Evolutionary conservation across 306 rosid genomes (phyloP).

Genomic region (Pterocarpus santalinus): DNA sequence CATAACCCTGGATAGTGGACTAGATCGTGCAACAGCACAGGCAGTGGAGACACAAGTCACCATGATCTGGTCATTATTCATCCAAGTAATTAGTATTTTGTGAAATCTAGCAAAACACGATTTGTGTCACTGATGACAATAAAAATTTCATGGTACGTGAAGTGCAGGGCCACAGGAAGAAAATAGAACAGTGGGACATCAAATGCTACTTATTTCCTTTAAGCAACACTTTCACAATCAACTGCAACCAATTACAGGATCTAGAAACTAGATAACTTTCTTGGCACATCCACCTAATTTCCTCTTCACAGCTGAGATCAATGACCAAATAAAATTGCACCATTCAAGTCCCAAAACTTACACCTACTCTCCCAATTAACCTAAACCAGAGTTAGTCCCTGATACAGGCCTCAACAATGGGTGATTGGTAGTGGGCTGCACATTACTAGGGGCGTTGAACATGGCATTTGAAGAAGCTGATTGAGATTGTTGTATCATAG

Average conservation of each 20-base stretch:
- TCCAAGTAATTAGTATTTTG: slow-evolving; percentile 34
- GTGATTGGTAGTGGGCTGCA: slow-evolving; percentile 72
- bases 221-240: slow-evolving; percentile 58
- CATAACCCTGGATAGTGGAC: slow-evolving; percentile 18
- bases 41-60: slow-evolving; percentile 33
- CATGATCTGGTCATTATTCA: slow-evolving; percentile 22
- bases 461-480: slow-evolving; percentile 69
- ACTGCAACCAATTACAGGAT: slow-evolving; percentile 66
- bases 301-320: slow-evolving; percentile 61
- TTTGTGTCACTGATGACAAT: slow-evolving; percentile 15
- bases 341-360: slow-evolving; percentile 47
- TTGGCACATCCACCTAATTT: slow-evolving; percentile 54
- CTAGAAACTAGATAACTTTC: slow-evolving; percentile 54
- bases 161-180: slow-evolving; percentile 25
- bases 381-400: slow-evolving; percentile 90
- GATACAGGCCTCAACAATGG: slow-evolving; percentile 90
- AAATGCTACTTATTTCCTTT: slow-evolving; percentile 54
- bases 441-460: slow-evolving; percentile 75
- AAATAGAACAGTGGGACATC: slow-evolving; percentile 45
- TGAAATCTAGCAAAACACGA: slow-evolving; percentile 45
- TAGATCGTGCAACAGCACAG: slow-evolving; percentile 39
- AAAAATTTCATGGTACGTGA: slow-evolving; percentile 27
- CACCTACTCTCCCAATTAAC: slow-evolving; percentile 65
- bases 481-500: slow-evolving; percentile 81
- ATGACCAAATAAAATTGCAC: slow-evolving; percentile 56